Percentiles rank a stretch among this genome's conserved stretches.
phyloP scores from a whole-genome alignment of 257 asterid genomes.

The Ilex asprella region DNA sequence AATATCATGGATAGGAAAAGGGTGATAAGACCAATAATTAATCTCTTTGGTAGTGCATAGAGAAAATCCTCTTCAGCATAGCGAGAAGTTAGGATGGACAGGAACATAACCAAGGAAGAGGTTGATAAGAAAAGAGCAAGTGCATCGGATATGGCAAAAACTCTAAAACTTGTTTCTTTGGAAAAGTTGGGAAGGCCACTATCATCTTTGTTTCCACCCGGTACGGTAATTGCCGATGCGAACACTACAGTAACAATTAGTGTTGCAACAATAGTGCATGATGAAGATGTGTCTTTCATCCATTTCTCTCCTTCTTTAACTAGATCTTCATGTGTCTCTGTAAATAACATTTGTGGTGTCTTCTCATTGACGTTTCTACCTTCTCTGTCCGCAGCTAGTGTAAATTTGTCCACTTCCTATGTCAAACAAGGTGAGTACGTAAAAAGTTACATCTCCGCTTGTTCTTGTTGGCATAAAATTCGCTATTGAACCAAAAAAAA shows the following conservation, averaged over 20 bases:
- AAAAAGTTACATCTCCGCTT: too few relatives aligned
- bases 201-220: constrained; percentile 26
- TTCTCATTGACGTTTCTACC: constrained; percentile 10
- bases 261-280: constrained; percentile 31
- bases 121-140: constrained; percentile 24
- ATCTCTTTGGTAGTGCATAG: too few relatives aligned
- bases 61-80: constrained; percentile 17
- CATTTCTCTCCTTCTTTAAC: constrained; percentile 32
- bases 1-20: too few relatives aligned
- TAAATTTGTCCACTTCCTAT: constrained; percentile 31
- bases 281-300: constrained; percentile 27
- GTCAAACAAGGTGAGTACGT: too few relatives aligned
- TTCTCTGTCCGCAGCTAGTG: constrained; percentile 10
- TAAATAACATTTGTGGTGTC: constrained; percentile 21
- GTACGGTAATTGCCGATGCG: constrained; percentile 34
- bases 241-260: constrained; percentile 34
- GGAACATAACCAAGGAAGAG: constrained; percentile 28
- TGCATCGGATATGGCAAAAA: constrained; percentile 26
- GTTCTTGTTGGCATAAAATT: too few relatives aligned
- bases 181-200: constrained; percentile 17
- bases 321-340: constrained; percentile 10
- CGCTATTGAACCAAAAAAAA: too few relatives aligned
- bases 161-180: constrained; percentile 5
- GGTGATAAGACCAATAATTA: too few relatives aligned
- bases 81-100: constrained; percentile 32